Evolutionary conservation across 2,329 filamentous ascomycete genomes (phyloP).

Genomic region (Fusarium sp.): DNA sequence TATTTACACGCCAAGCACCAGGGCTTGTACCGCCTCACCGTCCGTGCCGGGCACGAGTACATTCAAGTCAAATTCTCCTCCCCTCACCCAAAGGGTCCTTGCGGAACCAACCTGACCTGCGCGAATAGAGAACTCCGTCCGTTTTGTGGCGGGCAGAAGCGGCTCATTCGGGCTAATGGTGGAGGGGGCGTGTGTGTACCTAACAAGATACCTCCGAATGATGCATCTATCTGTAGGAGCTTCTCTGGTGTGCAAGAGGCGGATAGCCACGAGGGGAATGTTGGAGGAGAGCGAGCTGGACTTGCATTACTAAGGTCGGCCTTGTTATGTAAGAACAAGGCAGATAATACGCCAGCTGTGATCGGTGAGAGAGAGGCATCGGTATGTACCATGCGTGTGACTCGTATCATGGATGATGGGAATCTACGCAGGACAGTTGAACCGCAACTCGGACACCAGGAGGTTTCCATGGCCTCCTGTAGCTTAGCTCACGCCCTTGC

Average conservation of each 20-base stretch:
- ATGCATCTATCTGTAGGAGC: neutral
- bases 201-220: neutral
- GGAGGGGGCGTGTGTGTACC: conserved; percentile 27
- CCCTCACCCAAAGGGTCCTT: neutral
- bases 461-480: neutral
- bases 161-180: conserved; percentile 28
- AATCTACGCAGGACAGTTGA: neutral
- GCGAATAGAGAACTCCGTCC: conserved; percentile 13
- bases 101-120: conserved; percentile 10
- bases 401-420: neutral
- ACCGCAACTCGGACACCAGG: neutral
- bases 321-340: conserved; percentile 9
- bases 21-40: conserved; percentile 2
- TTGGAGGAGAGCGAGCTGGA: conserved; percentile 2
- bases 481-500: neutral
- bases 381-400: conserved; percentile 17
- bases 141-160: conserved; percentile 35
- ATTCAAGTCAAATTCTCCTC: neutral
- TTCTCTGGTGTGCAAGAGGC: neutral
- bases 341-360: neutral
- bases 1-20: neutral
- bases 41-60: neutral
- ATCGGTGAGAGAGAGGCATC: conserved; percentile 12
- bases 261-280: conserved; percentile 12
- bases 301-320: conserved; percentile 11